Base-by-base conservation (phyloP, 2,329 filamentous ascomycete genomes). In the Colletotrichum filicis region DNA sequence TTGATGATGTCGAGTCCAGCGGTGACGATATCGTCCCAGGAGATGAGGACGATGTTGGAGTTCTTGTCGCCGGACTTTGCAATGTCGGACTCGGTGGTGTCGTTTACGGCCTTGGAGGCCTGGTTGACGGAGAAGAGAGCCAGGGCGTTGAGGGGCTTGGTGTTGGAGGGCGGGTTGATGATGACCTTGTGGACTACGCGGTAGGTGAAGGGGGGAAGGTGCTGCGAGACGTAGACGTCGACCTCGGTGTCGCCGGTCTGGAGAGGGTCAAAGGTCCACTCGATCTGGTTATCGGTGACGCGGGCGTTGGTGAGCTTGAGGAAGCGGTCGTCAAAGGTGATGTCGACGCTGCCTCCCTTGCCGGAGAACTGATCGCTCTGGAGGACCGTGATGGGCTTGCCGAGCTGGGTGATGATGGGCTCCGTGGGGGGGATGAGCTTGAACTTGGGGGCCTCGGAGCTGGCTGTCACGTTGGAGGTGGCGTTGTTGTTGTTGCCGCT, bases 331-430 rank as follows among this genome's bases (percentile, higher is more conserved):
- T 24, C 22, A 24, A 24, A 24, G 22, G 22, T 24, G 22, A 62
- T 32, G 60, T 22, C 28, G 8, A 62, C 60, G 16, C 24, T 62
- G 42, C 60, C 60, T 9, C 60, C 42, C 24, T 49, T 1, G 26
- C 60, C 37, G 0, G 0, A 16, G 42, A 62, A 62, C 26, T 62
- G 19, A 3, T 62, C 60, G 1, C 1, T 8, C 37, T 62, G 60
- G 7, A 2, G 16, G 24, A 62, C 46, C 1, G 60, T 62, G 60
- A 62, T 24, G 22, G 22, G 22, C 22, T 24, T 24, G 22, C 60
- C 60, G 19, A 62, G 60, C 19, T 28, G 6, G 37, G 42, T 49
- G 37, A 62, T 62, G 60, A 62, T 62, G 16, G 60, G 42, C 60
- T 62, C 60, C 24, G 14, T 9, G 42, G 60, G 14, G 8, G 60